These are phyloP conservation scores for Psilocybe tampanensis DNA, from an alignment of 768 basidiomycete genomes.

Conservation along the genomic window DNA sequence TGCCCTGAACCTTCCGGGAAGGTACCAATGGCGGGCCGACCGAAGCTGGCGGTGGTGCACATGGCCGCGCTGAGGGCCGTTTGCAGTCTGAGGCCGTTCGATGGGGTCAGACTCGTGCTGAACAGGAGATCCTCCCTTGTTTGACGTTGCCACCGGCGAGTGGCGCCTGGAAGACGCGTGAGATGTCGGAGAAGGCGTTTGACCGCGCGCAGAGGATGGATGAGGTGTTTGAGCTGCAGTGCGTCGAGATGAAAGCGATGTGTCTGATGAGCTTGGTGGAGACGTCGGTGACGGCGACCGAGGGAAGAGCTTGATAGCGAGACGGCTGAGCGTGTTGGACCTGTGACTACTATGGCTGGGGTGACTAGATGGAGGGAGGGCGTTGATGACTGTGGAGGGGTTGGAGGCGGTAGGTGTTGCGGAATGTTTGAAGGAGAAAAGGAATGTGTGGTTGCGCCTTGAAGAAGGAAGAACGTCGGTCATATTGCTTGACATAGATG, in stretches of 20 bases:
- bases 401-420: constrained; percentile 4
- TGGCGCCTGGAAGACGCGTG: constrained; percentile 35
- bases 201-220: constrained; percentile 37
- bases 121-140: constrained; percentile 17
- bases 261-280: constrained; percentile 34
- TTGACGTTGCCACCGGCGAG: constrained; percentile 23
- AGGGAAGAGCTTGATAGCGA: constrained; percentile 53
- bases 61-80: constrained; percentile 10
- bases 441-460: constrained; percentile 34
- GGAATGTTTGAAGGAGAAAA: constrained; percentile 14
- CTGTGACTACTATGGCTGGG: constrained; percentile 17
- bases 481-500: constrained; percentile 41
- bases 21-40: constrained; percentile 56
- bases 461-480: constrained; percentile 41
- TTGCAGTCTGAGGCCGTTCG: constrained; percentile 10
- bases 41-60: constrained; percentile 29
- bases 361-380: constrained; percentile 17
- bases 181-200: constrained; percentile 39
- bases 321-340: constrained; percentile 37
- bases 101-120: constrained; percentile 10
- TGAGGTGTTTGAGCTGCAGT: constrained; percentile 31
- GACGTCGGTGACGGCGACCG: constrained; percentile 48
- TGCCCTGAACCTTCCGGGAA: constrained; percentile 51
- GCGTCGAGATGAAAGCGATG: constrained; percentile 32
- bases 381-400: constrained; percentile 9